Percentiles rank a stretch among this genome's conserved stretches.
Evolutionary conservation across 2,329 filamentous ascomycete species (phyloP).

Genomic region (Fusarium neocosmosporiellum): DNA sequence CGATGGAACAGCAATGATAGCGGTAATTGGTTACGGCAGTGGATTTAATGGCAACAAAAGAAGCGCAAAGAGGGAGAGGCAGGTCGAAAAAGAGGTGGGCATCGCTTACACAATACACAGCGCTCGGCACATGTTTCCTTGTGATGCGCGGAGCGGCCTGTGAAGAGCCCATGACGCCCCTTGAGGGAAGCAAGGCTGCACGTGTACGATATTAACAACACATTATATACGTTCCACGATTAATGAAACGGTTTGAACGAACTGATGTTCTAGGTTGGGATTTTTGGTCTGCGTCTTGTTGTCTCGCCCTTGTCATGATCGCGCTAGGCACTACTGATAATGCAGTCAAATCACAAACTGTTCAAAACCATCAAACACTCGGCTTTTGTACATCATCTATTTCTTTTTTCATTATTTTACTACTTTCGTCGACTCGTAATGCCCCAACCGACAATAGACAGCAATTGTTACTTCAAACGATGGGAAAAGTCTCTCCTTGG

Average conservation of each 20-base stretch:
- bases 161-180: slow-evolving; percentile 3
- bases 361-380: neutral
- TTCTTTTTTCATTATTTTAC: slow-evolving; percentile 39
- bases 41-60: slow-evolving; percentile 20
- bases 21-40: slow-evolving; percentile 3
- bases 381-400: slow-evolving; percentile 31
- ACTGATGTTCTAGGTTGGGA: neutral
- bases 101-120: slow-evolving; percentile 32
- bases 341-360: neutral
- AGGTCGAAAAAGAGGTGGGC: slow-evolving; percentile 19
- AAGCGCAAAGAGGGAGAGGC: neutral
- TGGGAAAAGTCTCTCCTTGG: slow-evolving; percentile 5
- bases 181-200: slow-evolving; percentile 27
- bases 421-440: slow-evolving; percentile 37
- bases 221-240: slow-evolving; percentile 31
- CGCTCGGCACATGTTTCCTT: slow-evolving; percentile 27
- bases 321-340: neutral
- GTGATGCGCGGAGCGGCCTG: slow-evolving; percentile 9
- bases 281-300: neutral
- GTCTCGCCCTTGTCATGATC: neutral
- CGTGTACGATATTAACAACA: slow-evolving; percentile 34
- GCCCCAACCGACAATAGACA: slow-evolving; percentile 30
- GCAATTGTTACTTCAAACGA: slow-evolving; percentile 27
- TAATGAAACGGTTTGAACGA: slow-evolving; percentile 32
- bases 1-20: slow-evolving; percentile 2